Percentiles rank a stretch among this genome's conserved stretches.
Conservation (phyloP, 805 yeast species). For the Metschnikowia proteae region DNA sequence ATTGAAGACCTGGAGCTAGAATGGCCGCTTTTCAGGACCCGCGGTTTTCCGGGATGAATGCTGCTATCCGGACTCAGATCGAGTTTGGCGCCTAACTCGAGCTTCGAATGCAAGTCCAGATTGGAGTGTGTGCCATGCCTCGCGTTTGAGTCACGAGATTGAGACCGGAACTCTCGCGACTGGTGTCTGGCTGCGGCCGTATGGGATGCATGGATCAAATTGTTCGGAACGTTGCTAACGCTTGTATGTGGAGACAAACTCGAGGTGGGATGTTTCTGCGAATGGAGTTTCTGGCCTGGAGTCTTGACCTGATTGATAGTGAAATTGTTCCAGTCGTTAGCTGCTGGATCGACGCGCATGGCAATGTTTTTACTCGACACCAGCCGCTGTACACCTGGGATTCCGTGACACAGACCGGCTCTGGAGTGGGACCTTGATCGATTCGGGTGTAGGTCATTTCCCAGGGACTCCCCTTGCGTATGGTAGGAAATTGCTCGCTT, state of each 20-base stretch:
- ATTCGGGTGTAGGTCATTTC: background rate
- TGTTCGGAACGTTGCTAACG: background rate
- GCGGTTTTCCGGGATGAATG: background rate
- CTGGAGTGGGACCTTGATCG: conserved; percentile 1
- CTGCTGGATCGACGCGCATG: background rate
- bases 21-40: background rate
- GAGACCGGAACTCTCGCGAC: background rate
- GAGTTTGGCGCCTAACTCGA: background rate
- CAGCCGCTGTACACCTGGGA: background rate
- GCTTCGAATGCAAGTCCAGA: background rate
- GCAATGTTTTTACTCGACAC: background rate
- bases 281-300: background rate
- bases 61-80: background rate
- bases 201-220: background rate
- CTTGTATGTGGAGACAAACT: background rate
- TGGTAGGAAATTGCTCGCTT: conserved; percentile 2
- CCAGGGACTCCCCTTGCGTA: background rate
- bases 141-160: background rate
- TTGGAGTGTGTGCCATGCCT: background rate
- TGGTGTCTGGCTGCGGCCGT: background rate
- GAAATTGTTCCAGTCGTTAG: background rate
- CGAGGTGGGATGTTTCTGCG: background rate
- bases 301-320: background rate
- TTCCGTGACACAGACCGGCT: background rate
- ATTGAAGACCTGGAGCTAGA: background rate